phyloP scores from a whole-genome alignment of 2,329 filamentous ascomycete genomes.

The Cytospora chrysosperma region DNA sequence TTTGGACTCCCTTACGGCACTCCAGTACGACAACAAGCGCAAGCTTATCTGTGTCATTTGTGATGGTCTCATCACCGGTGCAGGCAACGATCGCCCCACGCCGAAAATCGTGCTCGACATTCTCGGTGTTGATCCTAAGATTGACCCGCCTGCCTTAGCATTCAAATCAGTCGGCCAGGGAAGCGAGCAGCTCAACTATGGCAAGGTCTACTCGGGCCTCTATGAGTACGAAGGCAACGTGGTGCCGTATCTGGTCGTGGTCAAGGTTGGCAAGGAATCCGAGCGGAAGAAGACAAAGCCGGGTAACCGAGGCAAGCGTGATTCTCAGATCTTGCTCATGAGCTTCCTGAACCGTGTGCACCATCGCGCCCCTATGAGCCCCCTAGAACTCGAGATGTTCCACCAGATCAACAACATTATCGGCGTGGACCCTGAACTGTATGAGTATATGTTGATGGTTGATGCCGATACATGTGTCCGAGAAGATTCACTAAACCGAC shows the following conservation, averaged over 20 bases:
- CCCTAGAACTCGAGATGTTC: constrained; percentile 95
- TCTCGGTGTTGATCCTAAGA: constrained; percentile 92
- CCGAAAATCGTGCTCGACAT: constrained; percentile 98
- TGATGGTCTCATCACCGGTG: constrained; percentile 94
- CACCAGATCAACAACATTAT: constrained; percentile 99
- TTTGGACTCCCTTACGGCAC: constrained; percentile 87
- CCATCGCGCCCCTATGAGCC: constrained; percentile 89
- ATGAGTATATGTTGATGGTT: constrained; percentile 96
- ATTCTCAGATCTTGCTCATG: constrained; percentile 94
- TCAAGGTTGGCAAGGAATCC: constrained; percentile 96
- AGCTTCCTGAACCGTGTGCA: constrained; percentile 98
- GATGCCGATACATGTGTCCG: constrained; percentile 94
- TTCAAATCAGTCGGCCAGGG: constrained; percentile 92
- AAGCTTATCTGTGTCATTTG: constrained; percentile 97
- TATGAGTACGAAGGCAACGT: constrained; percentile 98
- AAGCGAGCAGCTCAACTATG: constrained; percentile 93
- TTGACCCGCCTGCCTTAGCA: constrained; percentile 88
- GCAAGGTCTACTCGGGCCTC: constrained; percentile 95
- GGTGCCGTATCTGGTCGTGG: constrained; percentile 91
- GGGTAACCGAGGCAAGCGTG: constrained; percentile 96
- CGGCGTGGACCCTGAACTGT: constrained; percentile 93
- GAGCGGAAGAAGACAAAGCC: constrained; percentile 90
- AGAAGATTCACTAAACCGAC: constrained; percentile 87
- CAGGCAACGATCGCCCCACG: constrained; percentile 92
- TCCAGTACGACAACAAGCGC: constrained; percentile 97